Evolutionary conservation across 176 grass and related monocot genomes (phyloP).

Genomic region (Rhynchospora pubera): DNA sequence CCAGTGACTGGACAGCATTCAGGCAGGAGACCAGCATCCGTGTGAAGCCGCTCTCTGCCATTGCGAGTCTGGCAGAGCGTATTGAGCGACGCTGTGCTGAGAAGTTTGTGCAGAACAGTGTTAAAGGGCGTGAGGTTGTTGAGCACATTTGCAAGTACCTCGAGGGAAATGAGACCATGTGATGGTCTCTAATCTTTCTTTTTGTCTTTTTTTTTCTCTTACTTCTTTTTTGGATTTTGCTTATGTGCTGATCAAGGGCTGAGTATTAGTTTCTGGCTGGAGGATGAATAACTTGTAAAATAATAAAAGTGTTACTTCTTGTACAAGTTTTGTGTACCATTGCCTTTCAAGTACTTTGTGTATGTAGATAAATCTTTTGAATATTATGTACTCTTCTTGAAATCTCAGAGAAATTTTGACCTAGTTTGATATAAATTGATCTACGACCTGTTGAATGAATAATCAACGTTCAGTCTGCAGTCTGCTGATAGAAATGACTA

Average conservation of each 20-base stretch:
- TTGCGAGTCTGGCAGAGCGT: constrained; percentile 80
- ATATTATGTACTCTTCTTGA: neutral
- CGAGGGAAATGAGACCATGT: constrained; percentile 47
- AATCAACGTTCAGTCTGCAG: too few relatives aligned
- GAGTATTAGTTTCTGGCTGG: neutral
- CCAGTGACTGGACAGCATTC: constrained; percentile 75
- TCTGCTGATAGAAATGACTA: too few relatives aligned
- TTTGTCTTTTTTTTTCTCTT: neutral
- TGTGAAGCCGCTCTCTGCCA: constrained; percentile 62
- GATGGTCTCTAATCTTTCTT: constrained; percentile 18
- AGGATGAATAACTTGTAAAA: constrained; percentile 15
- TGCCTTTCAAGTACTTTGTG: neutral
- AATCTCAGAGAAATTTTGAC: neutral
- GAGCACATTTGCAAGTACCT: constrained; percentile 88
- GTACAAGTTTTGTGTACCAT: neutral
- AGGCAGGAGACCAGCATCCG: constrained; percentile 83
- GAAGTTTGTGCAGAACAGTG: constrained; percentile 71
- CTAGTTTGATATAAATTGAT: too few relatives aligned
- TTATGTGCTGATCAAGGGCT: neutral
- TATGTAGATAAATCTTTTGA: neutral
- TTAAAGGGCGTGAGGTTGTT: constrained; percentile 83
- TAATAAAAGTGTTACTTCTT: neutral
- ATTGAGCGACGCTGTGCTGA: constrained; percentile 80
- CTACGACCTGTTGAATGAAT: too few relatives aligned
- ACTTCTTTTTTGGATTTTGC: neutral